These are phyloP conservation scores for Brassica juncea DNA, from an alignment of 345 rosid genomes.

Conservation along the genomic window DNA sequence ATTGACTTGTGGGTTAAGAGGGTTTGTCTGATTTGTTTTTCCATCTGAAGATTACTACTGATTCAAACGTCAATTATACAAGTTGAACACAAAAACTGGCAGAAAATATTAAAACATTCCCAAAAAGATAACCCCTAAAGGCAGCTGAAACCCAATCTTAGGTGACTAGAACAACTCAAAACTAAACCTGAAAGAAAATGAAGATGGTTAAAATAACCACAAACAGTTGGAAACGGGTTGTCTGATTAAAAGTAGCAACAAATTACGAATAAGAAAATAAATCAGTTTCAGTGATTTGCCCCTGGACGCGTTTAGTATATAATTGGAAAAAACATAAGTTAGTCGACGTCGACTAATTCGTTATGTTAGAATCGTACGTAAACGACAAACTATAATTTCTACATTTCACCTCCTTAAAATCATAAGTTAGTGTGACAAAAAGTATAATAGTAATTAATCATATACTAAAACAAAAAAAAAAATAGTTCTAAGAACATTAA, in stretches of 20 bases:
- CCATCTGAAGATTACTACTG: not conserved
- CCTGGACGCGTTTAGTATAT: too few relatives aligned
- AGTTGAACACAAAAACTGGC: not conserved
- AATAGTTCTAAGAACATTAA: too few relatives aligned
- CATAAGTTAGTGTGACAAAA: not conserved
- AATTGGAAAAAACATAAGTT: not conserved
- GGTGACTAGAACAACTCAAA: not conserved
- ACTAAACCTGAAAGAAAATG: not conserved
- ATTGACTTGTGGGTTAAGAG: constrained; percentile 16
- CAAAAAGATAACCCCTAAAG: not conserved
- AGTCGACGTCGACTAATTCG: not conserved
- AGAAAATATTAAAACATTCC: not conserved
- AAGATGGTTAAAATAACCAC: not conserved
- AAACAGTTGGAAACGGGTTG: not conserved
- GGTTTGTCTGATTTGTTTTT: not conserved
- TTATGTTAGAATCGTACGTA: not conserved
- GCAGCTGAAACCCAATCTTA: not conserved
- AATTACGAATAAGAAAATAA: not conserved
- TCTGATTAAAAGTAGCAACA: not conserved
- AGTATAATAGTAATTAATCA: not conserved
- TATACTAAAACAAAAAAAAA: not conserved
- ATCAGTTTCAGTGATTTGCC: not conserved
- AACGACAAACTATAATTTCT: not conserved
- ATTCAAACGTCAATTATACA: not conserved
- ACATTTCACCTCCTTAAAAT: not conserved